These are phyloP conservation scores for Lactarius deliciosus DNA, from an alignment of 768 basidiomycete genomes.

Conservation along the genomic window DNA sequence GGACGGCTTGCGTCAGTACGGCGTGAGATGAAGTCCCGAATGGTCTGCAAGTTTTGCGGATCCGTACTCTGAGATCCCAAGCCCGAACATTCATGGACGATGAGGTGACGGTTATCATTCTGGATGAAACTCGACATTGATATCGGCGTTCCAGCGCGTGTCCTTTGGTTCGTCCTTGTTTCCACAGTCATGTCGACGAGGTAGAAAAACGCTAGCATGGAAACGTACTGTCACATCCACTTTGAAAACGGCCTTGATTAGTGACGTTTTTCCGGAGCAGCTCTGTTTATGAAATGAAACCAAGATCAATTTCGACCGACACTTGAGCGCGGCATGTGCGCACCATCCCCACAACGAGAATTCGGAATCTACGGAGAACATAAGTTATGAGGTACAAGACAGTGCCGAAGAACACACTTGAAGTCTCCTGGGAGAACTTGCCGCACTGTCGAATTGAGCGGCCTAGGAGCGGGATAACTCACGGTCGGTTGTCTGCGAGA, in stretches of 20 bases:
- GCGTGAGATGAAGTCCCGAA: not conserved
- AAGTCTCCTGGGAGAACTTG: not conserved
- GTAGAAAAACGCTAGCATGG: not conserved
- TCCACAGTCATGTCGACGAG: not conserved
- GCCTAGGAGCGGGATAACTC: not conserved
- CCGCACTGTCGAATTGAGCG: not conserved
- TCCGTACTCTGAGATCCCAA: not conserved
- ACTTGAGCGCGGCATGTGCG: not conserved
- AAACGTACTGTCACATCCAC: not conserved
- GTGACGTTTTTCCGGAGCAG: too few relatives aligned
- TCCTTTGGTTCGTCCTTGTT: not conserved
- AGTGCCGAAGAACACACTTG: not conserved
- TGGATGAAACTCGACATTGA: not conserved
- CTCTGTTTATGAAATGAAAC: too few relatives aligned
- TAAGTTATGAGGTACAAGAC: not conserved
- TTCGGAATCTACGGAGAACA: not conserved
- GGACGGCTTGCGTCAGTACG: not conserved
- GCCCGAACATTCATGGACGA: constrained; percentile 9
- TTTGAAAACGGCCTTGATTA: too few relatives aligned
- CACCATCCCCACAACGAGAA: not conserved
- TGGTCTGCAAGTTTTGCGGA: not conserved
- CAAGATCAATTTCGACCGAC: too few relatives aligned
- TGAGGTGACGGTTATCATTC: not conserved
- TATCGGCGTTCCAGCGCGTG: not conserved
- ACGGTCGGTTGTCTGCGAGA: too few relatives aligned